Percentiles rank a stretch among this genome's conserved stretches.
Conservation (phyloP, 2,329 filamentous ascomycete species). For the Trichoderma oligosporum region DNA sequence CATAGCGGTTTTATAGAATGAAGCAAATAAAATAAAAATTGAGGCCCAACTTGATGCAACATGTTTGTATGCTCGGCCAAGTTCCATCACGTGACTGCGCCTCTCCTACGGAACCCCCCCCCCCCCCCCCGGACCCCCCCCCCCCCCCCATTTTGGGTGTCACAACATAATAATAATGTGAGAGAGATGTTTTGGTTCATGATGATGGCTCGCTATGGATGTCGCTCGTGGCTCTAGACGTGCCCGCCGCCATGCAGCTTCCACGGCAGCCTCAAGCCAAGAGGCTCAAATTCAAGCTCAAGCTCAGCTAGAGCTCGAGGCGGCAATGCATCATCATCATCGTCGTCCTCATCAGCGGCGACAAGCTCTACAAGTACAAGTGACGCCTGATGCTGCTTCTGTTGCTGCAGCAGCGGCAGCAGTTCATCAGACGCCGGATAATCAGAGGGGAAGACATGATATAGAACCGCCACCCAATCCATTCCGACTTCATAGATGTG, state of each 20-base stretch:
- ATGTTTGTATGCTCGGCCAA: too few relatives aligned
- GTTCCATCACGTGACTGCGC: conserved; percentile 5
- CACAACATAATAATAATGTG: neutral
- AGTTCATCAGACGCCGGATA: conserved; percentile 24
- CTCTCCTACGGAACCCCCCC: too few relatives aligned
- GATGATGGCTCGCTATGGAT: conserved; percentile 26
- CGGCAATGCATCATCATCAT: conserved; percentile 2
- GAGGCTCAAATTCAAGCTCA: conserved; percentile 14
- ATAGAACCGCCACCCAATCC: conserved; percentile 32
- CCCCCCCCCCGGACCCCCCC: neutral
- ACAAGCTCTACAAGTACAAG: conserved; percentile 21
- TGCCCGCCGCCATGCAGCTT: conserved; percentile 32
- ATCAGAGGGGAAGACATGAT: conserved; percentile 24
- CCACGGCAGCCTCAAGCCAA: conserved; percentile 23
- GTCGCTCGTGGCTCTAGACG: conserved; percentile 31
- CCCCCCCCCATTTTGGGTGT: neutral
- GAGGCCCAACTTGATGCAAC: neutral
- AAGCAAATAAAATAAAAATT: neutral
- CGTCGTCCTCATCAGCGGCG: conserved; percentile 6
- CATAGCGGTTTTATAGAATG: neutral
- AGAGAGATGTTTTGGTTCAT: neutral
- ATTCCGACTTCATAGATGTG: conserved; percentile 37
- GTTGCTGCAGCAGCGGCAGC: conserved; percentile 1
- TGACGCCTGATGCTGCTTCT: conserved; percentile 16
- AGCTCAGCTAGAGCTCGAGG: conserved; percentile 17